Evolutionary conservation across 768 basidiomycete genomes (phyloP), one percentile per base, ranked within the genome.

Genomic region (Tephrocybe sp.): DNA sequence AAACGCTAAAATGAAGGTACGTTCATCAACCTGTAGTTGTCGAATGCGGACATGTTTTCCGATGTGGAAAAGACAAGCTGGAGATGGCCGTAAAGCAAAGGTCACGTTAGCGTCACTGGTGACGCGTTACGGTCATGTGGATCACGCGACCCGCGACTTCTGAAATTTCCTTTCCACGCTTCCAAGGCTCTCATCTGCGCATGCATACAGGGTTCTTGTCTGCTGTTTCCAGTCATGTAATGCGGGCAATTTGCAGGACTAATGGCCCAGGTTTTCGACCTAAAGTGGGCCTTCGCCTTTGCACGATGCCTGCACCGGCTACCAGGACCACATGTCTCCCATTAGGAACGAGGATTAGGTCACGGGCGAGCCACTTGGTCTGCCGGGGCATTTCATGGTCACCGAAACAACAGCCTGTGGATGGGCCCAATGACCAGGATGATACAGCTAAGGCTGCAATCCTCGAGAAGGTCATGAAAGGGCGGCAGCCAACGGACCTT

Each of bases 401-500:
- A 15, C 58, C 63, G 55, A 74, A 63, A 53, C 60, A 66, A 44
- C 68, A 62, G 38, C 40, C 58, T 37, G 57, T 62, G 33, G 69
- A 71, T 23, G 61, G 64, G 15, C 62, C 75, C 26, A 71, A 73
- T 50, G 70, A 62, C 41, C 80, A 86, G 61, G 88, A 93, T 67
- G 88, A 90, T 61, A 75, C 75, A 28, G 79, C 86, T 1, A 84
- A 85, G 61, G 79, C 79, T 24, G 84, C 85, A 45, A 85, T 93
- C 54, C 71, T 93, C 43, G 90, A 92, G 62, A 90, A 88, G 58
- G 85, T 89, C 53, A 85, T 92, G 80, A 90, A 90, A 65, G 87
- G 88, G 50, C 81, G 91, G 46, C 88, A 93, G 61, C 90, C 92
- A 20, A 83, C 90, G 28, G 93, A 96, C 61, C 83, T 95, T 55